These are phyloP conservation scores for Trypanosoma grayi DNA, from an alignment of 208 protist species.

Conservation along the genomic window DNA sequence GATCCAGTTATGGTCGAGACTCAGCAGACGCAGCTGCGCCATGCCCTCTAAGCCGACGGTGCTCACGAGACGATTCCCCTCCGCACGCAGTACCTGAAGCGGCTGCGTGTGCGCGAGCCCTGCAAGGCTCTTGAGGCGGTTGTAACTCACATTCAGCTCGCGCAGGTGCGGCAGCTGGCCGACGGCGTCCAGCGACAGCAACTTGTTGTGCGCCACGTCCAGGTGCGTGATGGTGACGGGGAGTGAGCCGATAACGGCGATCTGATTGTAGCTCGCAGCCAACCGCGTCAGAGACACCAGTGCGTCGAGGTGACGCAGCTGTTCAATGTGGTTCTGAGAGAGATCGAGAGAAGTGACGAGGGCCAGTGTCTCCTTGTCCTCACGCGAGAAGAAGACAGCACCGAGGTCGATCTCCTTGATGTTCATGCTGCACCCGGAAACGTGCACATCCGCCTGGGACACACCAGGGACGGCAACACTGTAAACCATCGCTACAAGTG, in stretches of 20 bases:
- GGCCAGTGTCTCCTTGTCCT: conserved; percentile 53
- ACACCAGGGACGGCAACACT: conserved; percentile 3
- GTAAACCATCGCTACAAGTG: conserved; percentile 14
- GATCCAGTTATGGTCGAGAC: conserved; percentile 74
- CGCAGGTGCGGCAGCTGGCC: conserved; percentile 53
- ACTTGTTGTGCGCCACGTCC: conserved; percentile 75
- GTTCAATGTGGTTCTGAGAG: conserved; percentile 70
- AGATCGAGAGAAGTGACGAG: conserved; percentile 83
- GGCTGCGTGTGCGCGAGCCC: conserved; percentile 42
- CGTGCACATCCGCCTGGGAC: conserved; percentile 41
- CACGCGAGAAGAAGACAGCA: conserved; percentile 47
- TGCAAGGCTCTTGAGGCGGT: conserved; percentile 53
- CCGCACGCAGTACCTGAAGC: conserved; percentile 61
- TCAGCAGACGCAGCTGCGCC: conserved; percentile 43
- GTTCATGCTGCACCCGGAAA: conserved; percentile 65
- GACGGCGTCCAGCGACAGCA: conserved; percentile 60
- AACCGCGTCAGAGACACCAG: conserved; percentile 56
- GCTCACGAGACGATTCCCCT: conserved; percentile 62
- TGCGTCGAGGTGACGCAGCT: conserved; percentile 48
- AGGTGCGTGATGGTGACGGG: conserved; percentile 64
- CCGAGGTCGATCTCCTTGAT: conserved; percentile 79
- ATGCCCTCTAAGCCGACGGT: conserved; percentile 56
- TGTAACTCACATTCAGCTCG: conserved; percentile 76
- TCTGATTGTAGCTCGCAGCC: conserved; percentile 73
- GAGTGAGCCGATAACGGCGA: conserved; percentile 43